A percentile compares a stretch with the other conserved stretches of the same genome.
These are phyloP conservation scores for Talaromyces stipitatus DNA, from an alignment of 495 filamentous ascomycete genomes.

Conservation along the genomic window DNA sequence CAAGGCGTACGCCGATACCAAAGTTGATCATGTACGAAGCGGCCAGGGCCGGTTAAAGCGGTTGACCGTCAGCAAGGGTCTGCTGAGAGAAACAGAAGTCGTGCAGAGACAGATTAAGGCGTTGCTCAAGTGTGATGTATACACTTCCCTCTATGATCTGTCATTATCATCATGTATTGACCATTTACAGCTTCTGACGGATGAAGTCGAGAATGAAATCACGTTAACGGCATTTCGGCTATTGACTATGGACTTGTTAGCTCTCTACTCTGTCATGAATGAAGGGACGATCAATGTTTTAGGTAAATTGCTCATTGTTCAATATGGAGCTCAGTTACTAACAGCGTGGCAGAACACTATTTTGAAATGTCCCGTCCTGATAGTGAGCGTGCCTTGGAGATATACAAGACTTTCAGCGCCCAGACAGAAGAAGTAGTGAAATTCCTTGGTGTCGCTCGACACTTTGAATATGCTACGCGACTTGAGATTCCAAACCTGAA, in stretches of 20 bases:
- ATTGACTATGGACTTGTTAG: constrained; percentile 82
- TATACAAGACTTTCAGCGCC: constrained; percentile 87
- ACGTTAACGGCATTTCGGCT: constrained; percentile 92
- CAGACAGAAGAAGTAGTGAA: constrained; percentile 91
- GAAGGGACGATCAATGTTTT: constrained; percentile 97
- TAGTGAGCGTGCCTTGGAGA: constrained; percentile 82
- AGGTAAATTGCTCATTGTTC: constrained; percentile 44
- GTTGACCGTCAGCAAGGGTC: constrained; percentile 83
- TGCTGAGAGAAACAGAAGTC: constrained; percentile 84
- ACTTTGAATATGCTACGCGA: constrained; percentile 84
- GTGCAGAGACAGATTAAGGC: constrained; percentile 85
- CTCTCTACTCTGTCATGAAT: constrained; percentile 91
- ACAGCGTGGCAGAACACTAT: constrained; percentile 65
- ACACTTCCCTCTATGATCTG: constrained; percentile 21
- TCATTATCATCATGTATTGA: constrained; percentile 9
- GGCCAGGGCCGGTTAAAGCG: constrained; percentile 79
- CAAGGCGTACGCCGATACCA: constrained; percentile 71
- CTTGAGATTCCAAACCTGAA: constrained; percentile 96
- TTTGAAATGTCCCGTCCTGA: constrained; percentile 97
- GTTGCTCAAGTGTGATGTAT: constrained; percentile 82
- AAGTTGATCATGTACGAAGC: constrained; percentile 81
- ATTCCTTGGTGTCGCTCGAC: constrained; percentile 78
- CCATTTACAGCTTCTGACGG: constrained; percentile 65
- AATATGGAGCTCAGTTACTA: constrained; percentile 10
- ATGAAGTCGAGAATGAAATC: constrained; percentile 94